Evolutionary conservation across 352 stramenopile genomes (phyloP), one percentile per base, ranked within the genome.

Genomic region (Pythium pectinolyticum): DNA sequence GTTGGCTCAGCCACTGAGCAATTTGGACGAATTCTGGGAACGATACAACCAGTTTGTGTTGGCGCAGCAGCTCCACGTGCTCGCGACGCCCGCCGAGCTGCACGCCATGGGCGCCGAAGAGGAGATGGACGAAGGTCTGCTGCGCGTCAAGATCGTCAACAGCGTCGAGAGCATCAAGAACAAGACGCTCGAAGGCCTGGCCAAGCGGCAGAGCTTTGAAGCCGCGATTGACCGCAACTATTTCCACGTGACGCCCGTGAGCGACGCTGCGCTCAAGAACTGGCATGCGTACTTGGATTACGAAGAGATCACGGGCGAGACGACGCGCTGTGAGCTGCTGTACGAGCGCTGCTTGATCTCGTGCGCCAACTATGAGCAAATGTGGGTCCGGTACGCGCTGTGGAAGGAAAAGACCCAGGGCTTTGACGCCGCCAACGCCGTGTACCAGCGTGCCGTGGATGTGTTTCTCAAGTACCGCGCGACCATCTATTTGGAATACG

Each of bases 21-120:
- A 92, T 63, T 61, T 92, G 34, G 84, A 90, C 19, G 84, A 92
- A 47, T 90, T 92, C 22, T 92, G 84, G 84, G 84, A 92, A 37
- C 90, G 89, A 57, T 92, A 92, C 67, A 92, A 92, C 63, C 81
- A 90, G 55, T 92, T 90, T 67, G 82, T 92, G 22, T 55, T 92
- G 20, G 82, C 82, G 5, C 84, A 92, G 64, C 81, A 88, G 55
- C 57, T 92, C 40, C 69, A 73, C 57, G 76, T 74, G 20, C 52
- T 92, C 19, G 84, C 81, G 24, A 90, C 81, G 20, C 55, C 63
- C 8, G 81, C 90, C 30, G 84, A 92, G 31, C 74, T 89, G 30
- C 78, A 81, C 25, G 71, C 69, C 17, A 73, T 92, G 10, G 67
- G 67, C 45, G 73, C 73, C 25, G 76, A 66, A 0, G 79, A 82